phyloP scores from a whole-genome alignment of 495 filamentous ascomycete species.

The Neurospora sublineolata region DNA sequence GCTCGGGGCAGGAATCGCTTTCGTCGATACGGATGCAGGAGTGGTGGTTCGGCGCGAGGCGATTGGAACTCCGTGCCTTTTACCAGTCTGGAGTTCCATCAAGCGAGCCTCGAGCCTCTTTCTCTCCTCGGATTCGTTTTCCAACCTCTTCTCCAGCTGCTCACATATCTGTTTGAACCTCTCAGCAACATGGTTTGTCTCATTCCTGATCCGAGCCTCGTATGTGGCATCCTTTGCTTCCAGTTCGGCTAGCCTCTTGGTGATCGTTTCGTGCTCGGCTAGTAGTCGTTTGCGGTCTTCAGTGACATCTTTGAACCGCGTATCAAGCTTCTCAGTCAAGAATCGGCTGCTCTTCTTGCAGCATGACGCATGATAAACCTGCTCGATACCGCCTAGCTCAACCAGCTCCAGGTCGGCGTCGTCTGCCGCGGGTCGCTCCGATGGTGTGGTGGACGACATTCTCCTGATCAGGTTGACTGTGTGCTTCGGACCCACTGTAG shows the following conservation, averaged over 20 bases:
- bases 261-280: slow-evolving; percentile 12
- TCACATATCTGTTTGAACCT: slow-evolving; percentile 13
- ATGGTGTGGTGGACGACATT: slow-evolving; percentile 23
- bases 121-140: slow-evolving; percentile 16
- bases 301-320: slow-evolving; percentile 7
- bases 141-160: slow-evolving; percentile 19
- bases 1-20: neutral
- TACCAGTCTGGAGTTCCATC: slow-evolving; percentile 8
- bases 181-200: slow-evolving; percentile 11
- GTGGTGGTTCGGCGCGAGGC: neutral
- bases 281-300: slow-evolving; percentile 20
- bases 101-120: slow-evolving; percentile 8
- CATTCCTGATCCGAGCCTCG: slow-evolving; percentile 19
- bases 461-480: slow-evolving; percentile 19
- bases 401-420: slow-evolving; percentile 22
- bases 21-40: neutral
- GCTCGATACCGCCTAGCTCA: slow-evolving; percentile 30
- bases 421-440: slow-evolving; percentile 17
- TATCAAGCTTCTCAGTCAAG: slow-evolving; percentile 21
- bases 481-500: slow-evolving; percentile 25
- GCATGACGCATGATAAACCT: slow-evolving; percentile 30
- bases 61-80: neutral
- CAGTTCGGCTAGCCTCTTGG: slow-evolving; percentile 18
- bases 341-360: slow-evolving; percentile 25
- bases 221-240: slow-evolving; percentile 24